Percentiles rank a stretch among this genome's conserved stretches.
Evolutionary conservation across 225 moss, liverwort and hornwort genomes (phyloP).

Genomic region (Physcomitrellopsis africana): DNA sequence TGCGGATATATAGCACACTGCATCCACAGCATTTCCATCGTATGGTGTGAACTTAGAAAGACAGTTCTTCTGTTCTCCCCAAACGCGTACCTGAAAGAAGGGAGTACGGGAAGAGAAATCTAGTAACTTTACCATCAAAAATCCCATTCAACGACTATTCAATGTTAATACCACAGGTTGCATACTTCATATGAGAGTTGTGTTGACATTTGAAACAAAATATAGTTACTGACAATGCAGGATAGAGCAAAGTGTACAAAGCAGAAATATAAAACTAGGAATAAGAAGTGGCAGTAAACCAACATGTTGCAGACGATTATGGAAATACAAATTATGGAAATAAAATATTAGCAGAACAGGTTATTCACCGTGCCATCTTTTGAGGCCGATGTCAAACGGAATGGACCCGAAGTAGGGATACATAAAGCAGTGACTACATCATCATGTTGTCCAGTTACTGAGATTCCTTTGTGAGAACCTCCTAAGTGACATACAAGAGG

Average conservation of each 20-base stretch:
- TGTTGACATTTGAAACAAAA: too few species aligned
- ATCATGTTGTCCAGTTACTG: conserved; percentile 69
- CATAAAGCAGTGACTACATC: conserved; percentile 73
- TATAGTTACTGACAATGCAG: too few species aligned
- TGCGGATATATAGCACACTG: conserved; percentile 62
- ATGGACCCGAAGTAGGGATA: conserved; percentile 56
- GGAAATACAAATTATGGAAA: background rate
- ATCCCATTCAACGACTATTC: too few species aligned
- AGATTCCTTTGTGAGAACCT: conserved; percentile 64
- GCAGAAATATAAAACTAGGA: too few species aligned
- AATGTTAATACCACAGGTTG: too few species aligned
- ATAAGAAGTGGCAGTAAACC: too few species aligned
- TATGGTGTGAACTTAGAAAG: conserved; percentile 62
- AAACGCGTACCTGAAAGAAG: conserved; percentile 67
- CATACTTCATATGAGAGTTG: too few species aligned
- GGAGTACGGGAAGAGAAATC: background rate
- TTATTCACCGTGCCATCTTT: conserved; percentile 74
- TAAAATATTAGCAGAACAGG: background rate
- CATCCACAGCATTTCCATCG: conserved; percentile 70
- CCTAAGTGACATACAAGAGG: conserved; percentile 57
- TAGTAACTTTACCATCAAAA: too few species aligned
- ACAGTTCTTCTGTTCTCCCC: conserved; percentile 74
- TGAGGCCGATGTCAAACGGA: conserved; percentile 77
- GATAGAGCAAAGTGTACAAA: too few species aligned
- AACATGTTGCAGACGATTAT: too few species aligned